These are phyloP conservation scores for Phytopythium helicoides DNA, from an alignment of 352 stramenopile genomes.

Conservation along the genomic window DNA sequence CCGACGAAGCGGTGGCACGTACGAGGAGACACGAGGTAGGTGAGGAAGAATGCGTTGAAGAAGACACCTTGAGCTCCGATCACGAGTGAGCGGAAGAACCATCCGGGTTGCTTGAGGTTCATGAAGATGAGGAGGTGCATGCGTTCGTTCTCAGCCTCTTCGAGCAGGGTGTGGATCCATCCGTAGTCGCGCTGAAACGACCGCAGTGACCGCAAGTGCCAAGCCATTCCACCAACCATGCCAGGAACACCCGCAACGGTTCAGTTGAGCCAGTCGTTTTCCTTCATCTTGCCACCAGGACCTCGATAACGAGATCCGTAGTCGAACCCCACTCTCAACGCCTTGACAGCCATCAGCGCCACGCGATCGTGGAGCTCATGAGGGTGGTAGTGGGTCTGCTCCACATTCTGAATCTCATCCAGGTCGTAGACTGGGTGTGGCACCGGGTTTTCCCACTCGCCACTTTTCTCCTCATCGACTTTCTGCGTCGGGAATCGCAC, in stretches of 20 bases:
- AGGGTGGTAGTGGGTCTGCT: constrained; percentile 36
- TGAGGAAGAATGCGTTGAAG: constrained; percentile 78
- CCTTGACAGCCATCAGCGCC: constrained; percentile 9
- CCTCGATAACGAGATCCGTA: constrained; percentile 8
- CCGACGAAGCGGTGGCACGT: constrained; percentile 91
- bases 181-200: constrained; percentile 81
- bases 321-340: constrained; percentile 30
- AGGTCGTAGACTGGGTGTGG: constrained; percentile 42
- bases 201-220: constrained; percentile 79
- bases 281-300: constrained; percentile 14
- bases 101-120: constrained; percentile 83
- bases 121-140: no score
- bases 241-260: constrained; percentile 68
- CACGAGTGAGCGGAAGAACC: constrained; percentile 66
- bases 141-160: no score
- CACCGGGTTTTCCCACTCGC: constrained; percentile 44
- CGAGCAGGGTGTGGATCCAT: constrained; percentile 89
- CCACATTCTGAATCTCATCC: constrained; percentile 27
- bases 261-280: constrained; percentile 61
- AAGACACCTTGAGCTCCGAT: constrained; percentile 84
- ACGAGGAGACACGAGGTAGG: constrained; percentile 86
- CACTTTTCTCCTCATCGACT: no score
- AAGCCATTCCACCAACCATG: constrained; percentile 64
- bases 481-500: no score
- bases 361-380: constrained; percentile 34